A percentile compares a stretch with the other conserved stretches of the same genome.
Conservation (phyloP, 345 rosid genomes). For the Salix caprea region DNA sequence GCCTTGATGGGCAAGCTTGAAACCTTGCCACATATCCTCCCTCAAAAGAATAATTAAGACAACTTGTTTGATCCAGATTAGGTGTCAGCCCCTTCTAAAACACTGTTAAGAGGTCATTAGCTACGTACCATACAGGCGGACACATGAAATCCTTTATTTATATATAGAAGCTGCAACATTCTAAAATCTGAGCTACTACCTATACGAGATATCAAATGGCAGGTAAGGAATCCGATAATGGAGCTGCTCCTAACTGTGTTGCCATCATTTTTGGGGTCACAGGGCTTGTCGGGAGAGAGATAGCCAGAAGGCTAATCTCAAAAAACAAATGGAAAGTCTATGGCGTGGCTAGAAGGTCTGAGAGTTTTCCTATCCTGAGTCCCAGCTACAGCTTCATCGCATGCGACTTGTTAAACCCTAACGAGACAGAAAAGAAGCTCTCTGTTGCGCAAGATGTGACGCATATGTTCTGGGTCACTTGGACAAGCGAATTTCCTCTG, state of each 20-base stretch:
- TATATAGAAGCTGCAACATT: not conserved
- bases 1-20: conserved; percentile 6
- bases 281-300: conserved; percentile 82
- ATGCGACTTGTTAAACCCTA: conserved; percentile 60
- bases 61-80: conserved; percentile 3
- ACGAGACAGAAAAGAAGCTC: conserved; percentile 46
- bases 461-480: conserved; percentile 82
- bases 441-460: conserved; percentile 48
- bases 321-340: conserved; percentile 69
- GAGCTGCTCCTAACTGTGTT: conserved; percentile 29
- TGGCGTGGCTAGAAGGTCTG: conserved; percentile 68
- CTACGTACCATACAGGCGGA: too few species aligned
- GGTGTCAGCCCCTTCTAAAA: not conserved
- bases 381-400: conserved; percentile 59
- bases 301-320: conserved; percentile 46
- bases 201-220: conserved; percentile 29
- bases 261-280: conserved; percentile 81
- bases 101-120: not conserved
- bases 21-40: conserved; percentile 7
- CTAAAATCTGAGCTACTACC: not conserved
- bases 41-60: conserved; percentile 15
- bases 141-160: not conserved
- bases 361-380: conserved; percentile 33
- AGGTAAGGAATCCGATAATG: conserved; percentile 19
- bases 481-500: conserved; percentile 58